These are phyloP conservation scores for Umbelopsis sp. DNA, from an alignment of 371 early-diverging fungal species.

Conservation along the genomic window DNA sequence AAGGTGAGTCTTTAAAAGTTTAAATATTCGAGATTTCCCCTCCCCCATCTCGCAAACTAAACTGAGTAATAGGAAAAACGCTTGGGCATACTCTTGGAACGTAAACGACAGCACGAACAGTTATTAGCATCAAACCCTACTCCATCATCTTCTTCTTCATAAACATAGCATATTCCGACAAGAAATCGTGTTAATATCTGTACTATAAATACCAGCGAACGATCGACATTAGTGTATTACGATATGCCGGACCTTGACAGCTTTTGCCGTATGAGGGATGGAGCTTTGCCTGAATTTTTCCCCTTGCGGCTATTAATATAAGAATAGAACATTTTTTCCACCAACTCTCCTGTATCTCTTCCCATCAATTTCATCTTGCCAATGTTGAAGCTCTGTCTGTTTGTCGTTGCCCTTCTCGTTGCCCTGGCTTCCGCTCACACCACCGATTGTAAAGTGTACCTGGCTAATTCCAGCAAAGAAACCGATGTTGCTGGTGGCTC, in stretches of 20 bases:
- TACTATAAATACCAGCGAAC: neutral
- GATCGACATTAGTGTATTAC: neutral
- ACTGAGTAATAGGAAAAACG: neutral
- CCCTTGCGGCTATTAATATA: conserved; percentile 11
- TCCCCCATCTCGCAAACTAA: neutral
- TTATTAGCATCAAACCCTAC: neutral
- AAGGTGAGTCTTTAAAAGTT: neutral
- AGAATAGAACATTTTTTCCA: conserved; percentile 6
- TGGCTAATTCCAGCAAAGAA: neutral
- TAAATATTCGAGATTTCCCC: neutral
- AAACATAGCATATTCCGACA: neutral
- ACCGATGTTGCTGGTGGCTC: neutral
- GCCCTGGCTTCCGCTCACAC: neutral
- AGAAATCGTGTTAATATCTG: neutral
- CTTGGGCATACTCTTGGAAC: neutral
- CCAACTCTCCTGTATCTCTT: neutral
- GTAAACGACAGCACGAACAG: conserved; percentile 9
- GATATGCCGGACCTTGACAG: conserved; percentile 10
- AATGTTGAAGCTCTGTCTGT: neutral
- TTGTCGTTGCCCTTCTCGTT: neutral
- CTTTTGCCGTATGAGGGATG: conserved; percentile 13
- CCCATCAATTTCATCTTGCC: neutral
- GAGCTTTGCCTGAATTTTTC: neutral
- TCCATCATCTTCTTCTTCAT: neutral
- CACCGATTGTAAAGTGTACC: neutral